Conservation (phyloP, 176 grass and related monocot genomes). For the Triticum turgidum region DNA sequence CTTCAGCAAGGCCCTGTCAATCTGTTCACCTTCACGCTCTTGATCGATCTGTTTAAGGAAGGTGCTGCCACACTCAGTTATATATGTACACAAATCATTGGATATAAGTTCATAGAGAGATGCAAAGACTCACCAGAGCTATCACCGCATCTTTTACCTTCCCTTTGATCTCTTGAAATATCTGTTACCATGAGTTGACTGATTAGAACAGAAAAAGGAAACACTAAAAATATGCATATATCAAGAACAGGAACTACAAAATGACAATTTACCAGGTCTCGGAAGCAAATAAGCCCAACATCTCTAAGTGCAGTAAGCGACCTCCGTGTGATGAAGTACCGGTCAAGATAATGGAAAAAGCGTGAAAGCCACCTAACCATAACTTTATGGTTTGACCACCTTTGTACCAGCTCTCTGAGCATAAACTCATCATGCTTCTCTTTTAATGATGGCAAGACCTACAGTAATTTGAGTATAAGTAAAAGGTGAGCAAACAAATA, state of each 20-base stretch:
- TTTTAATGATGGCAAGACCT: constrained; percentile 91
- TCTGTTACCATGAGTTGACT: constrained; percentile 39
- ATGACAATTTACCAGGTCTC: constrained; percentile 52
- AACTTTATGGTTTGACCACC: constrained; percentile 94
- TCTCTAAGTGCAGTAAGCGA: constrained; percentile 68
- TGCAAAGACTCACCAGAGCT: constrained; percentile 59
- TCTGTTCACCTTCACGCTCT: constrained; percentile 93
- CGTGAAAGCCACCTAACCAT: constrained; percentile 93
- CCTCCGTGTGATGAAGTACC: constrained; percentile 77
- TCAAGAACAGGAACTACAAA: constrained; percentile 6
- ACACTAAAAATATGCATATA: neutral
- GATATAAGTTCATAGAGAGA: neutral
- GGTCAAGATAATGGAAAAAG: constrained; percentile 91
- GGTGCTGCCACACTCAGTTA: neutral
- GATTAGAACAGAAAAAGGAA: neutral
- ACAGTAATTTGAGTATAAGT: constrained; percentile 1
- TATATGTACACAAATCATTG: neutral
- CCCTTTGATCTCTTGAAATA: constrained; percentile 87
- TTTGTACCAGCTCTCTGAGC: constrained; percentile 78
- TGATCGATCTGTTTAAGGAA: constrained; percentile 76
- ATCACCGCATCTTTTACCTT: constrained; percentile 84
- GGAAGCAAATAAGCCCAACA: constrained; percentile 82
- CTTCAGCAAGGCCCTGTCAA: constrained; percentile 88
- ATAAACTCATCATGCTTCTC: constrained; percentile 91
- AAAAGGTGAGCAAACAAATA: neutral